These are phyloP conservation scores for Aureobasidium melanogenum DNA, from an alignment of 2,329 filamentous ascomycete genomes.

Conservation along the genomic window DNA sequence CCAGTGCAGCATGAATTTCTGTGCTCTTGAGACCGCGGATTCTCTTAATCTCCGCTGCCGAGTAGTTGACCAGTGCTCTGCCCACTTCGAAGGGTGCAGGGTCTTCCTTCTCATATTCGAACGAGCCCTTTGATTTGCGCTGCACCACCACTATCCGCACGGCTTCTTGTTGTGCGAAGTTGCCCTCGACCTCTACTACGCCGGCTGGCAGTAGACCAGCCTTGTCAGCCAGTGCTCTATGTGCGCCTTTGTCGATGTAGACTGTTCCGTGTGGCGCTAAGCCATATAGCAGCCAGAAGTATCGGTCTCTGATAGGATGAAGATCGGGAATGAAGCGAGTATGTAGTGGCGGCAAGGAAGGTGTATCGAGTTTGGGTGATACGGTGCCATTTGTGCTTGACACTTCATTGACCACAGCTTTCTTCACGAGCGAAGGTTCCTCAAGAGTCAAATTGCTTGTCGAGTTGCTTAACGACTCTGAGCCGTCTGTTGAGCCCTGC, in stretches of 20 bases:
- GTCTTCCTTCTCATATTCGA: slow-evolving; percentile 39
- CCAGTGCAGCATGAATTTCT: slow-evolving; percentile 70
- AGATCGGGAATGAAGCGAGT: slow-evolving; percentile 84
- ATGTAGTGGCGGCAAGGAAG: slow-evolving; percentile 54
- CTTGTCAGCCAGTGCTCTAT: slow-evolving; percentile 69
- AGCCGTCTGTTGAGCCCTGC: background rate
- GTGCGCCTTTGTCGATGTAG: slow-evolving; percentile 87
- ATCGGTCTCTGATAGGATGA: slow-evolving; percentile 80
- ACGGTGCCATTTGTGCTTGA: slow-evolving; percentile 16
- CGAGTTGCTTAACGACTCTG: slow-evolving; percentile 14
- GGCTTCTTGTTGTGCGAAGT: slow-evolving; percentile 86
- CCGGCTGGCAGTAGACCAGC: slow-evolving; percentile 83
- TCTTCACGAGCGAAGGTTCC: slow-evolving; percentile 15
- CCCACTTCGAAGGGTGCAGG: slow-evolving; percentile 61
- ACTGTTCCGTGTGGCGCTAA: slow-evolving; percentile 82
- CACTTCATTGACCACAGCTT: slow-evolving; percentile 16
- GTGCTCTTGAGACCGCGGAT: slow-evolving; percentile 79
- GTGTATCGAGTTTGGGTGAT: slow-evolving; percentile 22
- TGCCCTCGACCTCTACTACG: slow-evolving; percentile 80
- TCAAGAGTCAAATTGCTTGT: slow-evolving; percentile 13
- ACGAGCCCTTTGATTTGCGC: slow-evolving; percentile 24
- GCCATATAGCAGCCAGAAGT: slow-evolving; percentile 95
- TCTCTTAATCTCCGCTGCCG: slow-evolving; percentile 68
- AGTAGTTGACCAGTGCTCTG: slow-evolving; percentile 85
- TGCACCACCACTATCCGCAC: slow-evolving; percentile 78